Percentiles rank a stretch among this genome's conserved stretches.
Evolutionary conservation across 2,329 filamentous ascomycete genomes (phyloP).

Genomic region (Talaromyces rugulosus): DNA sequence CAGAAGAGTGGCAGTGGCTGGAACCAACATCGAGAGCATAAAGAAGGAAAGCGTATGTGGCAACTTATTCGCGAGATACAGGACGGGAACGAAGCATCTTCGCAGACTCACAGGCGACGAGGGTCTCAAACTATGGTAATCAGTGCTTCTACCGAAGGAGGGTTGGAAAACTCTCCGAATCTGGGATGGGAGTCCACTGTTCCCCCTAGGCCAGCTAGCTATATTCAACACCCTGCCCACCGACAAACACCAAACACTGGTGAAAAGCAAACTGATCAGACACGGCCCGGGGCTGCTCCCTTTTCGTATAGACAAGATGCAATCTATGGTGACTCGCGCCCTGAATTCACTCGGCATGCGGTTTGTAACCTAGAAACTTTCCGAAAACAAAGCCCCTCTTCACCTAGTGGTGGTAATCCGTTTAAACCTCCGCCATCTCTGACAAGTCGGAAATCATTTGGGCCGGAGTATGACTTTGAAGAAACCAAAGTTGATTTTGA

Average conservation of each 20-base stretch:
- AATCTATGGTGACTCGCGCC: slow-evolving; percentile 39
- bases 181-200: slow-evolving; percentile 42
- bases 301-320: slow-evolving; percentile 39
- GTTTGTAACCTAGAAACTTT: slow-evolving; percentile 64
- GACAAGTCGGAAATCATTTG: slow-evolving; percentile 55
- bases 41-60: slow-evolving; percentile 85
- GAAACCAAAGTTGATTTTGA: slow-evolving; percentile 74
- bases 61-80: slow-evolving; percentile 78
- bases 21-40: slow-evolving; percentile 76
- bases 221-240: slow-evolving; percentile 55
- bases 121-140: slow-evolving; percentile 55
- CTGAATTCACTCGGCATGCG: slow-evolving; percentile 60
- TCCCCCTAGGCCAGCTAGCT: slow-evolving; percentile 44
- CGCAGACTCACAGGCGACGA: slow-evolving; percentile 49
- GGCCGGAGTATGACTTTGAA: slow-evolving; percentile 75
- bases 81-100: slow-evolving; percentile 61
- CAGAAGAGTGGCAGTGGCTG: slow-evolving; percentile 69
- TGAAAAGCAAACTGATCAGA: slow-evolving; percentile 56
- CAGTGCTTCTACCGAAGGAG: slow-evolving; percentile 66
- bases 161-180: slow-evolving; percentile 57
- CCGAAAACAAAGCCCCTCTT: slow-evolving; percentile 69
- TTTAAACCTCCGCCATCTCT: slow-evolving; percentile 27
- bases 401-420: slow-evolving; percentile 56
- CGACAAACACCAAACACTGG: slow-evolving; percentile 54
- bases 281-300: slow-evolving; percentile 60